Percentiles rank a stretch among this genome's conserved stretches.
These are phyloP conservation scores for Ceriops zippeliana DNA, from an alignment of 345 rosid genomes.

Conservation along the genomic window DNA sequence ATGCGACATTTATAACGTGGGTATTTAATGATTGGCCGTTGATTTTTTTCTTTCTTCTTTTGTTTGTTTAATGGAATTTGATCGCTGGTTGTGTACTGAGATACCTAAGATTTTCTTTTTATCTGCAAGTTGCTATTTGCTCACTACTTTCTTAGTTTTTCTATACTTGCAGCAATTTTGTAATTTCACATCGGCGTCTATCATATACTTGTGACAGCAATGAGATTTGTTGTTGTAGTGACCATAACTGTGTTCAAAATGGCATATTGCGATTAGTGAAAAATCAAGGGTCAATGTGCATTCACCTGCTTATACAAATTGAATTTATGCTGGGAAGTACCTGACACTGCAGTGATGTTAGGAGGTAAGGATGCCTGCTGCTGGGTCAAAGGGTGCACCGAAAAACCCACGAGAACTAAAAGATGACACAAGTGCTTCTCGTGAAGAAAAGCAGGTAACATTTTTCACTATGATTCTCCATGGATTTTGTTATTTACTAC, in stretches of 20 bases:
- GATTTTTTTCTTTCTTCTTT: no score
- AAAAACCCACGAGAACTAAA: conserved; percentile 73
- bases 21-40: not conserved
- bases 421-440: conserved; percentile 77
- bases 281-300: not conserved
- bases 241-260: not conserved
- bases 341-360: conserved; percentile 35
- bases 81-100: not conserved
- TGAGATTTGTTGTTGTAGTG: not conserved
- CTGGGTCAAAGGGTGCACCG: conserved; percentile 75
- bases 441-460: conserved; percentile 83
- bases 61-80: not conserved
- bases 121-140: no score
- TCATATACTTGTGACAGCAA: no score
- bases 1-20: not conserved
- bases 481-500: not conserved
- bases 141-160: no score
- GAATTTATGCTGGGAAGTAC: not conserved
- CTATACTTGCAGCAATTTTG: no score
- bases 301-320: conserved; percentile 6
- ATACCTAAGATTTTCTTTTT: not conserved
- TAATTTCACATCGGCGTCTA: no score
- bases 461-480: not conserved
- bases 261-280: not conserved
- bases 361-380: conserved; percentile 99